Percentiles rank a stretch among this genome's conserved stretches.
Evolutionary conservation across 306 rosid genomes (phyloP).

Genomic region (Prinsepia uniflora): DNA sequence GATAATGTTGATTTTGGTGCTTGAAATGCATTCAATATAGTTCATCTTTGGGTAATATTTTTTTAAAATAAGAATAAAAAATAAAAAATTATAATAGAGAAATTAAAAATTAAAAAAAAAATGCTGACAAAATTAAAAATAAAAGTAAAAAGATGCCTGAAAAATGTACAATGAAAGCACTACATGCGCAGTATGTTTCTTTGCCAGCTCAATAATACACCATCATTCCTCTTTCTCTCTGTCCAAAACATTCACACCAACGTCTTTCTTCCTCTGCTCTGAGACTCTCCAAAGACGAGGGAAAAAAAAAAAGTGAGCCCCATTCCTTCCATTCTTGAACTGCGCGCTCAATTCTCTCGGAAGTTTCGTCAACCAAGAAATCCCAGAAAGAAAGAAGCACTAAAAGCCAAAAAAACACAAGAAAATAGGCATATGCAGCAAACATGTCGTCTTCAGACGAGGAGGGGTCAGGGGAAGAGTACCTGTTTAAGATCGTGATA

Average conservation of each 20-base stretch:
- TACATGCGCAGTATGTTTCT: slow-evolving; percentile 28
- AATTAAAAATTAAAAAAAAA: not conserved
- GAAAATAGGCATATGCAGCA: not conserved
- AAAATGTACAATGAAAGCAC: slow-evolving; percentile 6
- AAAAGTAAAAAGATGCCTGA: not conserved
- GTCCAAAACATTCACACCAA: slow-evolving; percentile 5
- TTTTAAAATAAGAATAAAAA: not conserved
- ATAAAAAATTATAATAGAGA: not conserved
- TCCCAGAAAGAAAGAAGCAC: not conserved
- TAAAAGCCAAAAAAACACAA: not conserved
- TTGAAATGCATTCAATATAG: not conserved
- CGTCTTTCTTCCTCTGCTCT: not conserved
- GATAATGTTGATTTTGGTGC: not conserved
- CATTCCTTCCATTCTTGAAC: not conserved
- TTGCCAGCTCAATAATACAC: slow-evolving; percentile 35
- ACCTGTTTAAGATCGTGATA: slow-evolving; percentile 88
- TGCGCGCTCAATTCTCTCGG: not conserved
- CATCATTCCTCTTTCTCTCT: not conserved
- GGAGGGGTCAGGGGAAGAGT: slow-evolving; percentile 74
- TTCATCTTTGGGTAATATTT: too few relatives aligned
- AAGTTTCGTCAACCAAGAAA: not conserved
- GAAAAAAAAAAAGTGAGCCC: too few relatives aligned
- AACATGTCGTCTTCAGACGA: slow-evolving; percentile 73
- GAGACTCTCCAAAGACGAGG: too few relatives aligned
- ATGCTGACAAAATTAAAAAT: too few relatives aligned